These are phyloP conservation scores for Nicotiana attenuata DNA, from an alignment of 257 asterid species.

Conservation along the genomic window DNA sequence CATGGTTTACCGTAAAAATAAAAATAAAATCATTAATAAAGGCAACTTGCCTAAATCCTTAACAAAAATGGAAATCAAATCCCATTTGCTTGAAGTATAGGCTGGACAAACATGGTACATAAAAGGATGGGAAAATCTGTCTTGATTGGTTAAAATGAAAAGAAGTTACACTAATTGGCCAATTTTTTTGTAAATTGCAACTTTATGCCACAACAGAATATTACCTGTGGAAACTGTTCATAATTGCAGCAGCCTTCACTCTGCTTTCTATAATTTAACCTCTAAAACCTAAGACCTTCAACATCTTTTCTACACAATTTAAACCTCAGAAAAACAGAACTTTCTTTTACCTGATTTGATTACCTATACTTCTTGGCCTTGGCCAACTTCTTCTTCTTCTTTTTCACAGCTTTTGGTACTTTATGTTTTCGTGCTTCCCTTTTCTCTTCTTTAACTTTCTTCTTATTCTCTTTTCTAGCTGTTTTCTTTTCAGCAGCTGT, in stretches of 20 bases:
- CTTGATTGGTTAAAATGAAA: background rate
- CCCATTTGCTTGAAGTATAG: too few species aligned
- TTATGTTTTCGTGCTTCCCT: constrained; percentile 78
- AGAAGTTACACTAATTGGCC: background rate
- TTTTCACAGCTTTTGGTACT: constrained; percentile 75
- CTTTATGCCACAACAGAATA: background rate
- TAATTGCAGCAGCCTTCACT: background rate
- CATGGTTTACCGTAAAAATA: too few species aligned
- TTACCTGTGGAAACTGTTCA: background rate
- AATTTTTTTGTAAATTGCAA: background rate
- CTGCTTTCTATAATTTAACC: background rate
- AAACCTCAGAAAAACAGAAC: background rate
- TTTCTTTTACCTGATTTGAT: background rate
- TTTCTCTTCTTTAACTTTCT: constrained; percentile 90
- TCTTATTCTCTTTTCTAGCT: constrained; percentile 86
- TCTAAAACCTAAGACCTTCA: background rate
- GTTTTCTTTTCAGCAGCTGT: constrained; percentile 55
- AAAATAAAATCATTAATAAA: too few species aligned
- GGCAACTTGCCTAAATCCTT: background rate
- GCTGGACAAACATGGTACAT: background rate
- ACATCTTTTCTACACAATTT: background rate
- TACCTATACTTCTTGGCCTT: constrained; percentile 80
- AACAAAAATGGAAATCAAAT: background rate
- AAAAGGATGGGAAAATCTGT: background rate
- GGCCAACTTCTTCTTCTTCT: constrained; percentile 84